Evolutionary conservation across 768 basidiomycete genomes (phyloP).

Genomic region (Collybia nuda): DNA sequence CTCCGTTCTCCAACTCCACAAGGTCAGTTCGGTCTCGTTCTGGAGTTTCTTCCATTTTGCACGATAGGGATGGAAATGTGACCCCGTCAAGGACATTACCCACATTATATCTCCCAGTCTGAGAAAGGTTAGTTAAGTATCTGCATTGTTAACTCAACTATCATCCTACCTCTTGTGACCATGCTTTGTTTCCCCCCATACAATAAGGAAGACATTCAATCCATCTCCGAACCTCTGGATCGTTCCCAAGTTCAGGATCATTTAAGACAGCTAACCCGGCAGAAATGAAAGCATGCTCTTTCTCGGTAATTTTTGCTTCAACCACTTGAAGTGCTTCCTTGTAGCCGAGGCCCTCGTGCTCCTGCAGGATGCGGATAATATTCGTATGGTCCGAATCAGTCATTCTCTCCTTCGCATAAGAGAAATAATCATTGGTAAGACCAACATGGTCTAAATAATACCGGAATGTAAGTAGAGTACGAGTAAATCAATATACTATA

Average conservation of each 20-base stretch:
- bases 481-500: too few relatives aligned
- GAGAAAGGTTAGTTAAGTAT: too few relatives aligned
- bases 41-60: too few relatives aligned
- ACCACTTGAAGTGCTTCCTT: neutral
- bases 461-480: neutral
- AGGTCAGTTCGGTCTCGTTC: too few relatives aligned
- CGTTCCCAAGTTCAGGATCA: conserved; percentile 9
- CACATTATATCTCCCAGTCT: too few relatives aligned
- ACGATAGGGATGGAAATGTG: too few relatives aligned
- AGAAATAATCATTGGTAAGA: conserved; percentile 10
- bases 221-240: conserved; percentile 12
- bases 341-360: conserved; percentile 6
- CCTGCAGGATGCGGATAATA: conserved; percentile 8
- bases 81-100: too few relatives aligned
- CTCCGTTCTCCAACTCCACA: too few relatives aligned
- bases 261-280: conserved; percentile 4
- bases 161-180: conserved; percentile 9
- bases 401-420: conserved; percentile 7
- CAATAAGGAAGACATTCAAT: conserved; percentile 9
- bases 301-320: too few relatives aligned
- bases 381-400: conserved; percentile 12
- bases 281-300: too few relatives aligned
- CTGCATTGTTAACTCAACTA: neutral
- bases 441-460: conserved; percentile 8
- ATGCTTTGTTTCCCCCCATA: conserved; percentile 13